Percentiles rank a stretch among this genome's conserved stretches.
Conservation (phyloP, 441 rosid genomes). For the Adansonia gregorii region DNA sequence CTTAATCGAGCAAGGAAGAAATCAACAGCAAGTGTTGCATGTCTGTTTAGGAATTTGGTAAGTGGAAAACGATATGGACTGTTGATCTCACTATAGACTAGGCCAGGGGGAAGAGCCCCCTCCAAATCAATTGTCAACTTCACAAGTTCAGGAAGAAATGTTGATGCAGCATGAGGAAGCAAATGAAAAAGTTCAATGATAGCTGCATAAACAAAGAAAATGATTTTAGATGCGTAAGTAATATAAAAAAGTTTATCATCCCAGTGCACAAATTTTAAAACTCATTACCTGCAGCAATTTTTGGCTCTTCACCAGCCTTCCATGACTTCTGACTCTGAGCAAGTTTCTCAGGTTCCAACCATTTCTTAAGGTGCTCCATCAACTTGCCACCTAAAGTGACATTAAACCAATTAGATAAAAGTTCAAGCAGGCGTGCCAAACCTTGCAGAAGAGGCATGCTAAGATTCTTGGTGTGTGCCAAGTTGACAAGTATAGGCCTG, state of each 20-base stretch:
- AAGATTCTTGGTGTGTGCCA: constrained; percentile 98
- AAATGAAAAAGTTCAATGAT: constrained; percentile 98
- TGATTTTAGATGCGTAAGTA: constrained; percentile 8
- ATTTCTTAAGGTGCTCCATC: constrained; percentile 97
- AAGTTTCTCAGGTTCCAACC: constrained; percentile 99
- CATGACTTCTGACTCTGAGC: constrained; percentile 91
- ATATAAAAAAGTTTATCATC: constrained; percentile 12
- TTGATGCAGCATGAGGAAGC: constrained; percentile 96
- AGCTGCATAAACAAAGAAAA: constrained; percentile 67
- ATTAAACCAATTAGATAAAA: constrained; percentile 96
- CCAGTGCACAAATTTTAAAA: constrained; percentile 27
- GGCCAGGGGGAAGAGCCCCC: constrained; percentile 87
- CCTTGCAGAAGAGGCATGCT: constrained; percentile 99
- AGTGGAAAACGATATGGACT: constrained; percentile 98
- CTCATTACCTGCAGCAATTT: constrained; percentile 91
- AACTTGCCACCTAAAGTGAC: constrained; percentile 97
- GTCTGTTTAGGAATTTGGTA: constrained; percentile 91
- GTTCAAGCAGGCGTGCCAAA: constrained; percentile 97
- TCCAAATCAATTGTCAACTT: constrained; percentile 93
- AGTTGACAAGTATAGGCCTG: constrained; percentile 93
- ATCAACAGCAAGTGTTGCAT: constrained; percentile 91
- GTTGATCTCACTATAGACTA: constrained; percentile 94
- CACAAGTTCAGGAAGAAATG: constrained; percentile 96
- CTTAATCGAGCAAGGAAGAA: constrained; percentile 92
- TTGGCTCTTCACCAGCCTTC: constrained; percentile 99